Evolutionary conservation across 2,329 filamentous ascomycete genomes (phyloP).

Genomic region (Hypoxylon sp.): DNA sequence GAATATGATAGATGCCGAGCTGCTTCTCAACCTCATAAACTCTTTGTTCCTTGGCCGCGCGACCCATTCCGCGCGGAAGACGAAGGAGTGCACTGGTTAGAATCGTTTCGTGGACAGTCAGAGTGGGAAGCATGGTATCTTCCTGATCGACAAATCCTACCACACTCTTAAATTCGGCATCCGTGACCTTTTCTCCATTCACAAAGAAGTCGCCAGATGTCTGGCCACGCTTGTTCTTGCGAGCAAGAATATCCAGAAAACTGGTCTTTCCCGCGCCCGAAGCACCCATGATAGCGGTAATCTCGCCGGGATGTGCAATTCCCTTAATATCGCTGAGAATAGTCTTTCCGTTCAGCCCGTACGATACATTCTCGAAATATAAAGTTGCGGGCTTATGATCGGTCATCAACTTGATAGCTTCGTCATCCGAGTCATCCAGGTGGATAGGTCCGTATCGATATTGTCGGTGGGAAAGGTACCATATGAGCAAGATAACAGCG

Average conservation of each 20-base stretch:
- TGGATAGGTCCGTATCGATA: slow-evolving; percentile 80
- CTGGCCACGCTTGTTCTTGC: slow-evolving; percentile 93
- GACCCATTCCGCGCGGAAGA: slow-evolving; percentile 92
- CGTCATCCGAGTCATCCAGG: slow-evolving; percentile 91
- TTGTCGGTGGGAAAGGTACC: slow-evolving; percentile 87
- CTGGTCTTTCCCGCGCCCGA: slow-evolving; percentile 98
- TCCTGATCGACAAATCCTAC: slow-evolving; percentile 99
- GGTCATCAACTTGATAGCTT: slow-evolving; percentile 86
- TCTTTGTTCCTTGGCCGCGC: slow-evolving; percentile 87
- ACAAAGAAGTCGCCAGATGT: slow-evolving; percentile 88
- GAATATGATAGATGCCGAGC: slow-evolving; percentile 93
- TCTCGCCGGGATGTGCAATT: slow-evolving; percentile 92
- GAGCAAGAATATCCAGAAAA: slow-evolving; percentile 93
- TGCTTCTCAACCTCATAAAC: slow-evolving; percentile 96
- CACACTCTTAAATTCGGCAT: slow-evolving; percentile 89
- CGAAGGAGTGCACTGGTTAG: slow-evolving; percentile 92
- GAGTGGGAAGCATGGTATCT: slow-evolving; percentile 93
- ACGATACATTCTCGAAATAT: slow-evolving; percentile 89
- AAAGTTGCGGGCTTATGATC: slow-evolving; percentile 93
- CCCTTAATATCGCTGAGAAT: slow-evolving; percentile 87
- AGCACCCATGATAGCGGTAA: slow-evolving; percentile 97
- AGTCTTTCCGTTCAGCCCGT: slow-evolving; percentile 87
- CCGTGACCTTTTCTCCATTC: slow-evolving; percentile 90
- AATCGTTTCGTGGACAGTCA: slow-evolving; percentile 98
- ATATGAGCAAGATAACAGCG: slow-evolving; percentile 84